Evolutionary conservation across 2,329 filamentous ascomycete species (phyloP), one percentile per base, ranked within the genome.

Genomic region (Botrytis galanthina): DNA sequence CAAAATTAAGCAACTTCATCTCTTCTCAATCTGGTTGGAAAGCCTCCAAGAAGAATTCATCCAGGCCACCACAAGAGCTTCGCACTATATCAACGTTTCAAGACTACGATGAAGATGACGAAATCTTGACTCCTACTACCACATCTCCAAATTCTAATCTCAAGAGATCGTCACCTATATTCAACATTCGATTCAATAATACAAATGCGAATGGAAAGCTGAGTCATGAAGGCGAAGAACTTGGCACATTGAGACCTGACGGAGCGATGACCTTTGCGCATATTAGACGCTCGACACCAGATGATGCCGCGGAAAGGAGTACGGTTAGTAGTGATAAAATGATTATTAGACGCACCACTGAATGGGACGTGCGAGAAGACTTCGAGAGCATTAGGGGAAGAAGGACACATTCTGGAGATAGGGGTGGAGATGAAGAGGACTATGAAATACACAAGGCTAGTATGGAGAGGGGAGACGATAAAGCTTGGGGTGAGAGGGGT

Each of bases 341-440:
- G 76, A 76, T 76, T 26, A 77, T 77, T 16, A 73, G 71, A 70
- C 71, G 68, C 20, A 76, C 73, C 1, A 75, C 71, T 8, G 75
- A 75, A 42, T 77, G 76, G 75, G 72, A 75, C 32, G 72, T 76
- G 22, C 68, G 73, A 39, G 74, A 75, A 48, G 61, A 75, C 35
- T 72, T 59, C 10, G 71, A 68, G 51, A 42, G 22, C 9, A 4
- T n/a, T 10, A 26, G 57, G 22, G 39, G 37, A 32, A 61, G 39
- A 60, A 51, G 26, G 26, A 35, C 29, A 32, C 16, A 54, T 26
- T 48, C 39, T 20, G 29, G 37, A 67, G 70, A 72, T 39, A 12
- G 22, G 44, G 44, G 20, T 51, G 20, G 35, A 64, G 44, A 29
- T 67, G 39, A 37, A 32, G 61, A 67, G n/a, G 61, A 69, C 22